Base-by-base conservation (phyloP, 2,329 filamentous ascomycete species). In the Claviceps capensis region DNA sequence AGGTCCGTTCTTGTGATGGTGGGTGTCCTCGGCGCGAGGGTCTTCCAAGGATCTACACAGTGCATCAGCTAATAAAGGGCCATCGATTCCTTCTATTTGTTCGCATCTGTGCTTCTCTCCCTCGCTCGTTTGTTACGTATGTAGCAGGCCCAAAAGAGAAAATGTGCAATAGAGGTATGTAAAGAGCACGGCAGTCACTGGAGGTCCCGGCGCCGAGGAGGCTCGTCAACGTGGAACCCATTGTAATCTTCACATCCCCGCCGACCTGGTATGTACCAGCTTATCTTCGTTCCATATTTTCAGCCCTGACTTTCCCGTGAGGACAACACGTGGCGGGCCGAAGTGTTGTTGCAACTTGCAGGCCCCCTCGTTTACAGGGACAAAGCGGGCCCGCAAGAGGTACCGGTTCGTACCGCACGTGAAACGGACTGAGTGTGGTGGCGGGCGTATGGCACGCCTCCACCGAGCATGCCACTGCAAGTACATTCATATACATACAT, bases 311-410 rank as follows among this genome's bases (percentile, higher is more conserved):
- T 36, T 43, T 40, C 30, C 22, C 30, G 30, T 34, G 9, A 34
- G 30, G 9, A 34, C 30, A 34, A 53, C 51, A 53, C 51, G 51
- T 53, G 51, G 51, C 51, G 49, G 30, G 36, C 16, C 19, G 34
- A 30, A 43, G 17, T 36, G 30, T 11, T 34, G 30, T 34, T 34
- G 43, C 22, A 11, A 34, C 30, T 34, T 34, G 43, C 49, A 41
- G 2, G n/a, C n/a, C 44, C 22, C 22, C 37, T 13, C 34, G 42
- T 47, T 53, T 40, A 48, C 47, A 50, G 14, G 9, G 17, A 44
- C 42, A n/a, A 22, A 9, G 5, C 37, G 13, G 43, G 17, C 13
- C 17, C 40, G 19, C n/a, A 40, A 34, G 30, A 23, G 37, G 38
- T 23, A 34, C 30, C 9, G 16, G 22, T 42, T 22, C n/a, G 38